Base-by-base conservation (phyloP, 495 filamentous ascomycete species). In the Xylaria venustula region DNA sequence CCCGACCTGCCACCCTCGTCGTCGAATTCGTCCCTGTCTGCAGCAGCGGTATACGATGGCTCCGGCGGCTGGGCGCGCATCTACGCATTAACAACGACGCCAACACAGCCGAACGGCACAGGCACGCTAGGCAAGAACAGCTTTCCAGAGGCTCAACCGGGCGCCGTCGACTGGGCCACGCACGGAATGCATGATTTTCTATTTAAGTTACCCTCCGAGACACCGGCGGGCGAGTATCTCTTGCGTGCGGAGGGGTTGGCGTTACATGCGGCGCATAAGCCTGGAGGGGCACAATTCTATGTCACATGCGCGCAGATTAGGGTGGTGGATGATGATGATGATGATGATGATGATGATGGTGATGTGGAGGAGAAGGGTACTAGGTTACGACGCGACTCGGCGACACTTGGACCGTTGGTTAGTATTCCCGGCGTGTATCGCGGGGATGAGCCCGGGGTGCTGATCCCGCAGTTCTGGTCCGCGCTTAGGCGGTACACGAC, bases 301-400 rank as follows among this genome's bases (percentile, higher is more conserved):
- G 74, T 81, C 49, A 83, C 84, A 30, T 90, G 87, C 72, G 82
- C 82, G 14, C 86, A 90, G 72, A 72, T 88, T 40, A 83, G 79
- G 62, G 66, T 88, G 14, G 17, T 52, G 20, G 15, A 52, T 12
- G 48, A 22, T 34, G 30, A 34, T 34, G 30, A 34, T 34, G 30
- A 11, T 11, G 11, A 34, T 34, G 17, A 28, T 7, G 25, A 34
- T 5, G 19, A 52, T 32, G 3, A 42, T 9, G 14, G 7, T 9
- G 11, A 25, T n/a, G n/a, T n/a, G n/a, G n/a, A n/a, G n/a, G n/a
- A n/a, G n/a, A n/a, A n/a, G n/a, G n/a, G n/a, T n/a, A n/a, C n/a
- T n/a, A n/a, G n/a, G n/a, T n/a, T n/a, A n/a, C n/a, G n/a, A n/a
- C n/a, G n/a, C 8, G 44, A 15, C 3, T 37, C 42, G 11, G 5